Base-by-base conservation (phyloP, 352 stramenopile genomes). In the Pythium brachiatum region DNA sequence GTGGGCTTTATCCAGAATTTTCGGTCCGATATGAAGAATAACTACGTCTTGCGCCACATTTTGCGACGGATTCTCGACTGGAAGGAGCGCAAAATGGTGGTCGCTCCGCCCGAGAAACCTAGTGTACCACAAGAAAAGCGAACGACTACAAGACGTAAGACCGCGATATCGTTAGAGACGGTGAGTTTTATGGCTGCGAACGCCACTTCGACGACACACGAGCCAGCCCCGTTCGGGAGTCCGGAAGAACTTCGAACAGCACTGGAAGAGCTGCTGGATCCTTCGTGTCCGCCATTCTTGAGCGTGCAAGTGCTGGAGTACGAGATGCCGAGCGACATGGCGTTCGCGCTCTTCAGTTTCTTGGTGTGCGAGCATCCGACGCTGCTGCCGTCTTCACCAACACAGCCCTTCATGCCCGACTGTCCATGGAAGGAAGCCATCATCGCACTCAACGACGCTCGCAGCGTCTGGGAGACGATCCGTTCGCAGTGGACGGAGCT, bases 1-100 rank as follows among this genome's bases (percentile, higher is more conserved):
- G 59, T 64, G 2, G 76, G 73, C 1, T 83, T 90, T 29, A 77
- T 89, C 34, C 82, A 89, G 55, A 91, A 91, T 36, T 91, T 86
- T 38, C 78, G 72, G 12, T 77, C 79, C 21, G 82, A 91, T 31
- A 86, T 89, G 75, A 81, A 77, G 57, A 66, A 68, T 55, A 70
- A 76, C 50, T 86, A 88, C 29, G 74, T 76, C 0, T 58, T 88
- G n/a, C 73, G 73, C 7, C 75, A 90, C n/a, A 69, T 87, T 52
- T 47, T 90, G 1, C 52, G 79, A 29, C 72, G 68, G 1, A 52
- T 88, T 1, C 25, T 85, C 16, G 48, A 56, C n/a, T 44, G 61
- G 15, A 43, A 46, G 12, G 21, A 55, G 6, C 51, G 55, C 39
- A 27, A 38, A 38, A 26, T 38, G 6, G 2, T 38, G 6, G 2